phyloP scores from a whole-genome alignment of 352 stramenopile genomes.

The Paralagenidium karlingii region DNA sequence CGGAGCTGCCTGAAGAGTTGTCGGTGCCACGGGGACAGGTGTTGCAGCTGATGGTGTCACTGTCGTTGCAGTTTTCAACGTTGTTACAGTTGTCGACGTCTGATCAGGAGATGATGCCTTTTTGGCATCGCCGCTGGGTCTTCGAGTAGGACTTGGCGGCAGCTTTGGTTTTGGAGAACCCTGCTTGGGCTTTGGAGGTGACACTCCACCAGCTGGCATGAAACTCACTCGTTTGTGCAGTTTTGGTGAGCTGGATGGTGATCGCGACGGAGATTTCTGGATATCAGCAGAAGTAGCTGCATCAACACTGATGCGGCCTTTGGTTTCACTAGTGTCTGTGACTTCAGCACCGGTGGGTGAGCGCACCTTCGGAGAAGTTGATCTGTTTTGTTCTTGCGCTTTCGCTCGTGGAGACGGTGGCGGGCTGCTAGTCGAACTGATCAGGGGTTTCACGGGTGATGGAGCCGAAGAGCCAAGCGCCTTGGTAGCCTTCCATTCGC shows the following conservation, averaged over 20 bases:
- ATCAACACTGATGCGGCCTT: not conserved
- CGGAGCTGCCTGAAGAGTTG: not conserved
- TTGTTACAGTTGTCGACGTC: not conserved
- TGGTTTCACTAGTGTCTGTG: not conserved
- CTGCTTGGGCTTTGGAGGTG: too few species aligned
- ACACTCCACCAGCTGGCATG: too few species aligned
- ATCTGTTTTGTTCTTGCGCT: slow-evolving; percentile 1
- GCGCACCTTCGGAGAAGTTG: not conserved
- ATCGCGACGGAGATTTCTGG: not conserved
- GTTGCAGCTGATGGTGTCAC: slow-evolving; percentile 5
- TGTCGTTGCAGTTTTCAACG: slow-evolving; percentile 17
- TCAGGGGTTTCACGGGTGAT: not conserved
- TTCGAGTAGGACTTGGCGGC: too few species aligned
- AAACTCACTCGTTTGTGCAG: not conserved
- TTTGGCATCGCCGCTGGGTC: too few species aligned
- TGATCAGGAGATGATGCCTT: too few species aligned
- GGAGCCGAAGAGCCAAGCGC: not conserved
- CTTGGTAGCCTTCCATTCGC: slow-evolving; percentile 4
- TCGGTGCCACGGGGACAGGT: not conserved
- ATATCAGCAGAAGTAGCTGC: not conserved
- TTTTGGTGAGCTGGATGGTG: not conserved
- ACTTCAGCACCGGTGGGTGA: not conserved
- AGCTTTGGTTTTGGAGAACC: too few species aligned
- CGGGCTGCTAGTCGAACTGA: not conserved
- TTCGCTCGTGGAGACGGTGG: not conserved